Evolutionary conservation across 352 stramenopile species (phyloP), one percentile per base, ranked within the genome.

Genomic region (Globisporangium splendens): DNA sequence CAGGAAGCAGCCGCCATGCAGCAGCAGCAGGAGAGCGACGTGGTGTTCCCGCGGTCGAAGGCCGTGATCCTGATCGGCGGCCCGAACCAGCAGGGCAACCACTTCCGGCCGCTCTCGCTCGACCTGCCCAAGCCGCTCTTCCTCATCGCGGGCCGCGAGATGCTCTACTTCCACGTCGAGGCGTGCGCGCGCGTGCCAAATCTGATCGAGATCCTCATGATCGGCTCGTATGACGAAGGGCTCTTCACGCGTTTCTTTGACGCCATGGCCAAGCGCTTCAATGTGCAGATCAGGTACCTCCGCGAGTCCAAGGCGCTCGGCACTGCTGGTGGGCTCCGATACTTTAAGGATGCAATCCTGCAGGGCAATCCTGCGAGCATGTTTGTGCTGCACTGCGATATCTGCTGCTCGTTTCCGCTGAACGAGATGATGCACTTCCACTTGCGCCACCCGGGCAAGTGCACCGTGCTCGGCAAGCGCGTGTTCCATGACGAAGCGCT

Each of bases 111-210:
- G 54, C 77, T 96, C 31, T 94, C 83, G 41, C 68, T 96, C 46
- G 85, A 96, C 50, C 68, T 93, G 44, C 87, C 87, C 35, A 96
- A 94, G 68, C 87, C 87, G 35, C 71, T 96, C 7, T 96, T 96
- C 68, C 85, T 88, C 46, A 82, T 96, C 53, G 87, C 87, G 1
- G 87, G 87, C 1, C 74, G 78, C 28, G 84, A 93, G 56, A 95
- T 95, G 83, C 79, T 96, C 46, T 95, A 89, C 64, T 93, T 95
- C 69, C 87, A 96, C 56, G 85, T 96, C 11, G 86, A 96, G 55
- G 87, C 87, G 3, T 95, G 85, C 48, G 66, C 85, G 22, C 82
- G 83, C 43, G 80, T 96, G 49, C 83, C 83, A 38, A 93, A 93
- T 46, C 51, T 96, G 28, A 70, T 88, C 46, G 87, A 96, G 65